phyloP scores from a whole-genome alignment of 2,329 filamentous ascomycete species.

The Verticillium klebahnii region DNA sequence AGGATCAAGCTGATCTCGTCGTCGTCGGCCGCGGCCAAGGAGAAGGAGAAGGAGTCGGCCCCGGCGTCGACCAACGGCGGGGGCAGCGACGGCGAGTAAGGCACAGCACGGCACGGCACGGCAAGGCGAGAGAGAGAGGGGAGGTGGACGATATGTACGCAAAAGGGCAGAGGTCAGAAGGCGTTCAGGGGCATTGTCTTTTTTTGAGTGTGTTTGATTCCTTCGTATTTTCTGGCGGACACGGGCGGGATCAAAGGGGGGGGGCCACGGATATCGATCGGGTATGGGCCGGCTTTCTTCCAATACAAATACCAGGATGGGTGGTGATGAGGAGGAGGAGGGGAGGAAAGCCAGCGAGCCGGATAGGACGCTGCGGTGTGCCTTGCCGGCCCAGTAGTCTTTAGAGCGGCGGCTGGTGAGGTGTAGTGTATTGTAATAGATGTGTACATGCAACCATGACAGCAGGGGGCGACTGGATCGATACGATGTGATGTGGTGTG shows the following conservation, averaged over 20 bases:
- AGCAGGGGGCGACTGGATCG: background rate
- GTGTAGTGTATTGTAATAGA: slow-evolving; percentile 39
- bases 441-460: slow-evolving; percentile 18
- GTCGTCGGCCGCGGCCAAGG: slow-evolving; percentile 18
- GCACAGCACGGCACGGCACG: background rate
- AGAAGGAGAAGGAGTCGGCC: slow-evolving; percentile 11
- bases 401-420: slow-evolving; percentile 22
- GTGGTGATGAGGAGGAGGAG: slow-evolving; percentile 9
- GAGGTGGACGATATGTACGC: background rate
- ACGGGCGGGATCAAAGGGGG: slow-evolving; percentile 12
- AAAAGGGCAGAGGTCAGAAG: background rate
- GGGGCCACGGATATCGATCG: slow-evolving; percentile 8
- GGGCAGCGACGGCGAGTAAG: slow-evolving; percentile 49
- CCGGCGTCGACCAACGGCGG: slow-evolving; percentile 17
- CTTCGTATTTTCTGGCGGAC: slow-evolving; percentile 4
- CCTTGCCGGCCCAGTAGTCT: background rate
- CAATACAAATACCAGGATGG: slow-evolving; percentile 20
- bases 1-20: slow-evolving; percentile 66
- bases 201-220: slow-evolving; percentile 1
- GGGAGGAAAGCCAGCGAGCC: slow-evolving; percentile 10
- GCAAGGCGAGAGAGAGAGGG: background rate
- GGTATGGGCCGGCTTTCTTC: slow-evolving; percentile 5
- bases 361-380: background rate
- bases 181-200: background rate
- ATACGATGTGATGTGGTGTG: background rate